A percentile compares a stretch with the other conserved stretches of the same genome.
These are phyloP conservation scores for Pinus taeda DNA, from an alignment of 75 land plant species.

Conservation along the genomic window DNA sequence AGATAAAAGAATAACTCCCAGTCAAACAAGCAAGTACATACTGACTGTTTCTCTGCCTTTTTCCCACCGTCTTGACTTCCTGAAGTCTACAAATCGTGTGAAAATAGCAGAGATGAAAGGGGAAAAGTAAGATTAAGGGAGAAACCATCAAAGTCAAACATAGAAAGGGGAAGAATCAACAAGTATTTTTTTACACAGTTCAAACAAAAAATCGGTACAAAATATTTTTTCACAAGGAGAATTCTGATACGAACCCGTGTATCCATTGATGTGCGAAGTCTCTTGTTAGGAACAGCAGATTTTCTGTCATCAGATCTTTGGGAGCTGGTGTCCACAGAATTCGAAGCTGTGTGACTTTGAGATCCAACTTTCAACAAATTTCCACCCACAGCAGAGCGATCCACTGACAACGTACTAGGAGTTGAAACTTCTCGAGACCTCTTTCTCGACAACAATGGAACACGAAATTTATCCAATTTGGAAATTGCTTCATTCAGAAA, in stretches of 20 bases:
- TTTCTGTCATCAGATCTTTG: conserved; percentile 68
- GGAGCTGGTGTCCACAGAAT: conserved; percentile 27
- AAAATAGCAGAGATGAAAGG: background rate
- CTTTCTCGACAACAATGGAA: conserved; percentile 43
- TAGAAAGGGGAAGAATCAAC: background rate
- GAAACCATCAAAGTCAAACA: conserved; percentile 10
- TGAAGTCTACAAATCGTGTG: background rate
- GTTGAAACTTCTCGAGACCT: conserved; percentile 52
- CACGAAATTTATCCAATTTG: conserved; percentile 45
- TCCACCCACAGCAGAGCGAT: conserved; percentile 20
- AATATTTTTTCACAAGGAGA: background rate
- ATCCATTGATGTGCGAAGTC: conserved; percentile 82
- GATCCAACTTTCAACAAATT: conserved; percentile 18
- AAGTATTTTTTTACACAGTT: no score
- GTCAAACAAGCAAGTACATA: background rate
- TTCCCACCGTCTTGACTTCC: background rate
- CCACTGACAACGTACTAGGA: conserved; percentile 12
- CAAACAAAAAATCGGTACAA: background rate
- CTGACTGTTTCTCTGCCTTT: background rate
- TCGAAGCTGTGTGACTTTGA: conserved; percentile 27
- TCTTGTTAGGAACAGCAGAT: conserved; percentile 56
- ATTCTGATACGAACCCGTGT: conserved; percentile 42
- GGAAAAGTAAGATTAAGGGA: background rate
- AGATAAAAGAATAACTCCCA: background rate
- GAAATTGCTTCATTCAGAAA: conserved; percentile 45